Evolutionary conservation across 768 basidiomycete species (phyloP).

Genomic region (Suillus paluster): DNA sequence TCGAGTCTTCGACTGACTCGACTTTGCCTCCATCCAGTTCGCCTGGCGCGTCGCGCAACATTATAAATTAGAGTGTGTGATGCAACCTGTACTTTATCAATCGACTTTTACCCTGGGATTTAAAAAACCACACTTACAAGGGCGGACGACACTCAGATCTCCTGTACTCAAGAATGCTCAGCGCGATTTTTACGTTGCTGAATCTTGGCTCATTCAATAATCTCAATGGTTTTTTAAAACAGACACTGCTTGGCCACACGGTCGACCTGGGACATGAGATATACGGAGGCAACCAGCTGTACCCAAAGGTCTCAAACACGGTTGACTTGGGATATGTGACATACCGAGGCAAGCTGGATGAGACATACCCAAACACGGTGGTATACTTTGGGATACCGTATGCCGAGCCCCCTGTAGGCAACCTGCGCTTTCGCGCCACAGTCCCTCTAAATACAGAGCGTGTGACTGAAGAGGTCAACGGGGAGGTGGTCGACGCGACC

Average conservation of each 20-base stretch:
- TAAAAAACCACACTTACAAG: neutral
- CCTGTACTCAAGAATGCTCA: constrained; percentile 9
- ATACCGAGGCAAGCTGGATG: constrained; percentile 51
- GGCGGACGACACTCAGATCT: neutral
- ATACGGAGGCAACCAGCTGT: constrained; percentile 58
- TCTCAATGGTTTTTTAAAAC: too few relatives aligned
- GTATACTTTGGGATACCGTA: constrained; percentile 57
- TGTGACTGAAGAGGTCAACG: constrained; percentile 39
- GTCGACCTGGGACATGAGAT: constrained; percentile 63
- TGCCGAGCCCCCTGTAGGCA: constrained; percentile 49
- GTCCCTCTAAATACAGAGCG: constrained; percentile 55
- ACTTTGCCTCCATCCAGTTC: too few relatives aligned
- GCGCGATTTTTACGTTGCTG: constrained; percentile 3
- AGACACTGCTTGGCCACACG: constrained; percentile 27
- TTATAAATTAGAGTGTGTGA: too few relatives aligned
- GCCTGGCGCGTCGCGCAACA: too few relatives aligned
- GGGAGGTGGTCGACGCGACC: constrained; percentile 50
- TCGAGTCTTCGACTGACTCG: too few relatives aligned
- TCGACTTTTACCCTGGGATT: neutral
- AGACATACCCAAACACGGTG: constrained; percentile 54
- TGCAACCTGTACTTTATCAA: too few relatives aligned
- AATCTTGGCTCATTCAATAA: constrained; percentile 28
- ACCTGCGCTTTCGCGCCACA: constrained; percentile 52
- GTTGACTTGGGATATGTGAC: constrained; percentile 63
- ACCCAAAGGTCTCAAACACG: too few relatives aligned